Conservation (phyloP, 176 grass and related monocot genomes). For the Eleusine indica region DNA sequence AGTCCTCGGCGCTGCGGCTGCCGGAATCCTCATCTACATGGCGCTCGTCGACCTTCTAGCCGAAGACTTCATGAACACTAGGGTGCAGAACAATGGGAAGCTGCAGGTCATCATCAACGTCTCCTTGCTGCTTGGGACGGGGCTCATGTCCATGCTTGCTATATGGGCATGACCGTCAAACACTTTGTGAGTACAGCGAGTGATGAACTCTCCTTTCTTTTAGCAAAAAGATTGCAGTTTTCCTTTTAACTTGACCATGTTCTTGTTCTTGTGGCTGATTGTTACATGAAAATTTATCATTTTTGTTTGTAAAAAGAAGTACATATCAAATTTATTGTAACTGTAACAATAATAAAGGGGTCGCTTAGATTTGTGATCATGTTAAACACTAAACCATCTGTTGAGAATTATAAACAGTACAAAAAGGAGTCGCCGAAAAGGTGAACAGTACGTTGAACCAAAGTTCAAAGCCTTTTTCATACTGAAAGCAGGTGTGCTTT, state of each 20-base stretch:
- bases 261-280: background rate
- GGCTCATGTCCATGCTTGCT: conserved; percentile 71
- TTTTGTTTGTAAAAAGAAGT: background rate
- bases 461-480: background rate
- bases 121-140: conserved; percentile 45
- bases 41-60: conserved; percentile 64
- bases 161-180: conserved; percentile 56
- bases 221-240: background rate
- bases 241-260: background rate
- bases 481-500: background rate
- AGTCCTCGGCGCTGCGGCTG: conserved; percentile 33
- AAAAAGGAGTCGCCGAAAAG: background rate
- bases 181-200: background rate
- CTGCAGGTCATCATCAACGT: conserved; percentile 56
- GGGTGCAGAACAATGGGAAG: conserved; percentile 53
- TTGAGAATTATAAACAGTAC: background rate
- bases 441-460: background rate
- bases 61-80: conserved; percentile 64
- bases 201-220: background rate
- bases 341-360: background rate
- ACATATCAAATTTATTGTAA: background rate
- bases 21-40: conserved; percentile 81
- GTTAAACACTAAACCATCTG: background rate
- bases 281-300: background rate
- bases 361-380: background rate